Base-by-base conservation (phyloP, 345 rosid genomes). In the Abelmoschus esculentus region DNA sequence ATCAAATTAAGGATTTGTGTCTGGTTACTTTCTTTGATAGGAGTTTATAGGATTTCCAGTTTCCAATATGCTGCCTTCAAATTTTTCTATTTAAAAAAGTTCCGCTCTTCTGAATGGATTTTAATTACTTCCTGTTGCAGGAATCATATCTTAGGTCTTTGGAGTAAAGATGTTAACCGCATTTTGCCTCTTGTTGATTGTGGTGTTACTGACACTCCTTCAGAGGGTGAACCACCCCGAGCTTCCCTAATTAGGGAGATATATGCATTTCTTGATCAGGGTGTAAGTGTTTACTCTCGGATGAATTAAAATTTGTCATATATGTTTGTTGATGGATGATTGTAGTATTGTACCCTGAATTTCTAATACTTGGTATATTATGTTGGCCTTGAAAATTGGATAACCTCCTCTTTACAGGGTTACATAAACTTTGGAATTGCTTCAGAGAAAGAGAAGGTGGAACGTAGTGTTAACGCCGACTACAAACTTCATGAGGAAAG, bases 361-460 rank as follows among this genome's bases (percentile, higher is more conserved):
- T 22, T 22, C 26, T 22, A 22, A 1, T 22, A 22, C 59, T 22
- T 57, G 10, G 26, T 29, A 15, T 40, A 13, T 72, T 70, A 18
- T 55, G 32, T 65, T 71, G 36, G 3, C 40, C 66, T 67, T 63
- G 3, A 44, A 36, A 47, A 15, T 49, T 55, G 11, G 19, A 57
- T 69, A 13, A 66, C 38, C 60, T 69, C 50, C 68, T 69, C 70
- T 75, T 71, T 38, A 77, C 89, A 96, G 99, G 98, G 98, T 77
- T 96, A 86, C 79, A 92, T 96, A 83, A 96, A 96, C 87, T 70
- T 83, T 80, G 99, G 99, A 75, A 81, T 92, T 78, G 89, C 99
- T 73, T 86, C 89, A 12, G 70, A 75, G 69, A 85, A 80, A 77
- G 91, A 83, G 74, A 83, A 81, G 70, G 80, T 52, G 22, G 81